A percentile compares a stretch with the other conserved stretches of the same genome.
phyloP scores from a whole-genome alignment of 352 stramenopile genomes.

The Globisporangium ultimum region DNA sequence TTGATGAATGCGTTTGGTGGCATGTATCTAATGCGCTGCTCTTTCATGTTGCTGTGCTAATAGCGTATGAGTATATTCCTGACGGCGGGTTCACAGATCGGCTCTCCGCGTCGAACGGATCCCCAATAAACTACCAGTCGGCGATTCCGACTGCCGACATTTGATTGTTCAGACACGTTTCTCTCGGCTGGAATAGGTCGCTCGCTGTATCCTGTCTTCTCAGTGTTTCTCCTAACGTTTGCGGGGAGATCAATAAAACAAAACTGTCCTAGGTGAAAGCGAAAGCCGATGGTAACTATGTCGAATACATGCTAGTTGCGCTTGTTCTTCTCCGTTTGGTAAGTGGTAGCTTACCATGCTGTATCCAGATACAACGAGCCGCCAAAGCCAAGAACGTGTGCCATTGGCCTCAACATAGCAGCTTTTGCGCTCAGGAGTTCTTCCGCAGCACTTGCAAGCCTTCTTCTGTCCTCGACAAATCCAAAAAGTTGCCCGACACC shows the following conservation, averaged over 20 bases:
- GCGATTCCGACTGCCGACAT: conserved; percentile 62
- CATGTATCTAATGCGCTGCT: neutral
- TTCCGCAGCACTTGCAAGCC: conserved; percentile 61
- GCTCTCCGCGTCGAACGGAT: conserved; percentile 29
- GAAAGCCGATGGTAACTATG: too few relatives aligned
- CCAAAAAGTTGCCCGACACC: conserved; percentile 34
- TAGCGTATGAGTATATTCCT: conserved; percentile 84
- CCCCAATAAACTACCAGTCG: conserved; percentile 58
- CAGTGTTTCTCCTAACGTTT: too few relatives aligned
- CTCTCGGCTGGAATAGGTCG: neutral
- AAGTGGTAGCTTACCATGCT: too few relatives aligned
- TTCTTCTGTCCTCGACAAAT: conserved; percentile 38
- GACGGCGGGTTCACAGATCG: conserved; percentile 50
- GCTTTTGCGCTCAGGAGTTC: conserved; percentile 22
- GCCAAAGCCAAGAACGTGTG: too few relatives aligned
- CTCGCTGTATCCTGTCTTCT: neutral
- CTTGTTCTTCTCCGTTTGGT: too few relatives aligned
- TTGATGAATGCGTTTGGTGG: neutral
- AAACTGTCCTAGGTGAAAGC: too few relatives aligned
- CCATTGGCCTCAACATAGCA: neutral
- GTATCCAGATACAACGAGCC: too few relatives aligned
- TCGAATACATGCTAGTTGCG: too few relatives aligned
- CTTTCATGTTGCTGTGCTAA: neutral
- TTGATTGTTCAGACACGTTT: conserved; percentile 9
- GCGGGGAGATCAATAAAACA: too few relatives aligned